A percentile compares a stretch with the other conserved stretches of the same genome.
These are phyloP conservation scores for Pestalotiopsis sp. DNA, from an alignment of 2,329 filamentous ascomycete genomes.

Conservation along the genomic window DNA sequence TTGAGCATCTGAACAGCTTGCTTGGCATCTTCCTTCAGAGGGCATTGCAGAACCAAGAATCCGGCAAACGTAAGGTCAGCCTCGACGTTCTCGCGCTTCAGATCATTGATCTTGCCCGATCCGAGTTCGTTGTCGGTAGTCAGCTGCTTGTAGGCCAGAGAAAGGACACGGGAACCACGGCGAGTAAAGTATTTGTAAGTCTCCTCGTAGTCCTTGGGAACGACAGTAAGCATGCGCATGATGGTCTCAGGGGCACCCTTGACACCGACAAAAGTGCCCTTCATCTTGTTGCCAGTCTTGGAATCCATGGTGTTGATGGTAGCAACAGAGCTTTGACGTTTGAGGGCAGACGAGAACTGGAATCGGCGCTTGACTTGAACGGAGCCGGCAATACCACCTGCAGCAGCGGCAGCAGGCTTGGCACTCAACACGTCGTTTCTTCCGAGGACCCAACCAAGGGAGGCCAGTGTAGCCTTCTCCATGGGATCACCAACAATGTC, in stretches of 20 bases:
- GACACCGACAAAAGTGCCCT: slow-evolving; percentile 89
- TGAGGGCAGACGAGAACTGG: slow-evolving; percentile 96
- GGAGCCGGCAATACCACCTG: slow-evolving; percentile 63
- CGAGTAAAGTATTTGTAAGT: slow-evolving; percentile 98
- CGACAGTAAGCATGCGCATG: slow-evolving; percentile 82
- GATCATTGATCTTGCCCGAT: slow-evolving; percentile 83
- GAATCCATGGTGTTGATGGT: slow-evolving; percentile 75
- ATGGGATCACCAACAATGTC: slow-evolving; percentile 98
- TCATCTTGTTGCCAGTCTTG: slow-evolving; percentile 73
- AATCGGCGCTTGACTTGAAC: slow-evolving; percentile 97
- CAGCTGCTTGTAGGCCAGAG: slow-evolving; percentile 91
- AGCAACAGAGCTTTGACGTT: slow-evolving; percentile 93
- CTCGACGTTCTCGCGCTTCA: slow-evolving; percentile 93
- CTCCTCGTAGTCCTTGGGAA: slow-evolving; percentile 90
- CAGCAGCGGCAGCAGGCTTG: slow-evolving; percentile 54
- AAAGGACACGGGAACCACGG: slow-evolving; percentile 91
- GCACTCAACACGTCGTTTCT: slow-evolving; percentile 82
- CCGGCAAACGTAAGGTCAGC: slow-evolving; percentile 84
- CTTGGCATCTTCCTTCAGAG: slow-evolving; percentile 94
- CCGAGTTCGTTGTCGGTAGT: slow-evolving; percentile 81
- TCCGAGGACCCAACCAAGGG: slow-evolving; percentile 91
- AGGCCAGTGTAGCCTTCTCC: slow-evolving; percentile 92
- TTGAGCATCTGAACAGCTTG: slow-evolving; percentile 95
- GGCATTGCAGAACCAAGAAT: slow-evolving; percentile 93
- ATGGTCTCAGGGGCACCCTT: slow-evolving; percentile 99